A percentile compares a stretch with the other conserved stretches of the same genome.
phyloP scores from a whole-genome alignment of 805 yeast genomes.

The Cyberlindnera maritima region DNA sequence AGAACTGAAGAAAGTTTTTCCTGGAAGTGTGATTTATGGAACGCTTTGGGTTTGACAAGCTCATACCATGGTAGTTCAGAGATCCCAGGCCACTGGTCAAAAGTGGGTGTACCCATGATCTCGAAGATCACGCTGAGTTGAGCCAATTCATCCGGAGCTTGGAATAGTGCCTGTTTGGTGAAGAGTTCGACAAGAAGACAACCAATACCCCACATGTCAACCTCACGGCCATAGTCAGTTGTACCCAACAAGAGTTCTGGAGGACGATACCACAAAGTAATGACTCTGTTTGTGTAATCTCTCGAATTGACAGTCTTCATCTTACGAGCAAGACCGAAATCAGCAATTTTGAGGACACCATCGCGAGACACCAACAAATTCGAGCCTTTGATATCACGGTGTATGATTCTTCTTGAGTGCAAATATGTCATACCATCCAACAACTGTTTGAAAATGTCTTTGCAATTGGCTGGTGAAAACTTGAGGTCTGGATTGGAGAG shows the following conservation, averaged over 20 bases:
- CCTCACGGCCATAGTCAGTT: constrained; percentile 84
- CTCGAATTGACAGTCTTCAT: constrained; percentile 56
- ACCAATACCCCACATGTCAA: constrained; percentile 97
- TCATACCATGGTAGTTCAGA: constrained; percentile 90
- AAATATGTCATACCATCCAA: constrained; percentile 67
- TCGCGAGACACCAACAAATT: constrained; percentile 62
- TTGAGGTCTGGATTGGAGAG: constrained; percentile 69
- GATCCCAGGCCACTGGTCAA: constrained; percentile 74
- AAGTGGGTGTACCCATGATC: constrained; percentile 83
- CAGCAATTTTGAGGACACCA: constrained; percentile 71
- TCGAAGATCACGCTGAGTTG: constrained; percentile 76
- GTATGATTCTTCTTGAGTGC: constrained; percentile 66
- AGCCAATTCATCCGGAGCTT: constrained; percentile 84
- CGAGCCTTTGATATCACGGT: constrained; percentile 81
- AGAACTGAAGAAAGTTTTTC: constrained; percentile 39
- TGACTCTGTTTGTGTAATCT: constrained; percentile 92
- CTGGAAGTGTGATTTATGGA: constrained; percentile 34
- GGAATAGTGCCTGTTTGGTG: constrained; percentile 72
- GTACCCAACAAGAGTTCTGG: constrained; percentile 91
- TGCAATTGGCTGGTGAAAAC: constrained; percentile 61
- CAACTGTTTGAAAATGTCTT: constrained; percentile 63
- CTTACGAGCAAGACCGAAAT: constrained; percentile 77
- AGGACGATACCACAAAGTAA: constrained; percentile 96
- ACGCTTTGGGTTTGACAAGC: constrained; percentile 58
- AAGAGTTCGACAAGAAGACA: constrained; percentile 84